phyloP scores from a whole-genome alignment of 345 rosid species.

The Salix viminalis region DNA sequence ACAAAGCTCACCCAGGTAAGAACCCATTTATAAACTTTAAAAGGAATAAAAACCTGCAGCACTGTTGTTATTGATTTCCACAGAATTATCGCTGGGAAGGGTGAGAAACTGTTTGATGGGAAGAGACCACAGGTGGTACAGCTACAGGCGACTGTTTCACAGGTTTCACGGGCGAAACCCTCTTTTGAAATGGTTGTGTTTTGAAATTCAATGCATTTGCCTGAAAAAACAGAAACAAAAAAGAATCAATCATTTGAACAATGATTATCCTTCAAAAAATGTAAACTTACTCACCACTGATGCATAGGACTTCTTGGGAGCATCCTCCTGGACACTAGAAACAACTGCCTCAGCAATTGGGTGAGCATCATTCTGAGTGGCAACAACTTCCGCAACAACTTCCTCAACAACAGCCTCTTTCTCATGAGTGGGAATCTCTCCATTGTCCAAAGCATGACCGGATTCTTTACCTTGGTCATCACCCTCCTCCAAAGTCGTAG shows the following conservation, averaged over 20 bases:
- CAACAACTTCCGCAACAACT: slow-evolving; percentile 7
- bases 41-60: slow-evolving; percentile 31
- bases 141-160: slow-evolving; percentile 13
- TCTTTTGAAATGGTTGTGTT: slow-evolving; percentile 38
- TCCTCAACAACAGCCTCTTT: slow-evolving; percentile 21
- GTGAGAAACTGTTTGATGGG: neutral
- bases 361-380: slow-evolving; percentile 11
- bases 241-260: neutral
- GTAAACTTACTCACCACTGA: slow-evolving; percentile 43
- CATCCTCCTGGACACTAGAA: slow-evolving; percentile 32
- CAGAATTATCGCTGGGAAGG: slow-evolving; percentile 3
- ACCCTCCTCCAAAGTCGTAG: slow-evolving; percentile 16
- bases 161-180: slow-evolving; percentile 35
- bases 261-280: neutral
- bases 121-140: slow-evolving; percentile 1
- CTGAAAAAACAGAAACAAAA: slow-evolving; percentile 18
- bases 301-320: slow-evolving; percentile 54
- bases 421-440: slow-evolving; percentile 24
- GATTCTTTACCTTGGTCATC: slow-evolving; percentile 16
- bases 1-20: neutral
- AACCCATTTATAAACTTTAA: neutral
- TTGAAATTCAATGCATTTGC: slow-evolving; percentile 43
- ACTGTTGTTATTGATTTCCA: slow-evolving; percentile 31
- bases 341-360: slow-evolving; percentile 16
- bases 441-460: slow-evolving; percentile 25